phyloP scores from a whole-genome alignment of 1,284 basidiomycete genomes.

The Cryptococcus sp. region DNA sequence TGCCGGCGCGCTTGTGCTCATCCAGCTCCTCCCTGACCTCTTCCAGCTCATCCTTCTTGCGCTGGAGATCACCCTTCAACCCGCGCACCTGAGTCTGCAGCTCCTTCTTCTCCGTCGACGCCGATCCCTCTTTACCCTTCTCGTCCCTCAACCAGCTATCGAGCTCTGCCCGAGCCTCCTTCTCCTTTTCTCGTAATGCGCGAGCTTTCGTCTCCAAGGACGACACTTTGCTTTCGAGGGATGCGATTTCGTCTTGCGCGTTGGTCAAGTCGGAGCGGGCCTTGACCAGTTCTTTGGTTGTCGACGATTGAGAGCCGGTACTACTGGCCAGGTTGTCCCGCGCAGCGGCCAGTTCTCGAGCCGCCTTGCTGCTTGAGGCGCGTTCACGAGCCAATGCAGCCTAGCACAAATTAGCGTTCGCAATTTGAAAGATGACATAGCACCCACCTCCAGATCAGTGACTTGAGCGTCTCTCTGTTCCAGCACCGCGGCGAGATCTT shows the following conservation, averaged over 20 bases:
- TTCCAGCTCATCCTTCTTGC: conserved; percentile 28
- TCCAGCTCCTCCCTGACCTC: conserved; percentile 40
- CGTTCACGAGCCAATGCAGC: conserved; percentile 36
- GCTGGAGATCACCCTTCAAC: conserved; percentile 31
- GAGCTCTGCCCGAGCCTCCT: conserved; percentile 33
- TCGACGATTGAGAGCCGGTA: conserved; percentile 3
- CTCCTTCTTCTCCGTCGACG: conserved; percentile 34
- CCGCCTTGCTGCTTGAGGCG: conserved; percentile 24
- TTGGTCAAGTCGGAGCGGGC: conserved; percentile 9
- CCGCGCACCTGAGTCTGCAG: conserved; percentile 32
- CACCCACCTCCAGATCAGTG: conserved; percentile 38
- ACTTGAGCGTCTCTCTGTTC: conserved; percentile 34
- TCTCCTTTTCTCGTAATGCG: conserved; percentile 32
- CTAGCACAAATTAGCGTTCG: conserved; percentile 23
- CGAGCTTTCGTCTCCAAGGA: conserved; percentile 28
- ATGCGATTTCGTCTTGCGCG: conserved; percentile 18
- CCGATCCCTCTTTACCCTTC: conserved; percentile 29
- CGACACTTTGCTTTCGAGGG: conserved; percentile 29
- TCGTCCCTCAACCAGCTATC: conserved; percentile 31
- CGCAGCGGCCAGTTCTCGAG: neutral
- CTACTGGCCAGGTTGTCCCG: too few relatives aligned
- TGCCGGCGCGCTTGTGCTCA: conserved; percentile 26
- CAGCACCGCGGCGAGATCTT: conserved; percentile 32
- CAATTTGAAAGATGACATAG: neutral
- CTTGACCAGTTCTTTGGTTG: conserved; percentile 13